A percentile compares a stretch with the other conserved stretches of the same genome.
Evolutionary conservation across 1,284 basidiomycete species (phyloP).

Genomic region (Rhodotorula sp.): DNA sequence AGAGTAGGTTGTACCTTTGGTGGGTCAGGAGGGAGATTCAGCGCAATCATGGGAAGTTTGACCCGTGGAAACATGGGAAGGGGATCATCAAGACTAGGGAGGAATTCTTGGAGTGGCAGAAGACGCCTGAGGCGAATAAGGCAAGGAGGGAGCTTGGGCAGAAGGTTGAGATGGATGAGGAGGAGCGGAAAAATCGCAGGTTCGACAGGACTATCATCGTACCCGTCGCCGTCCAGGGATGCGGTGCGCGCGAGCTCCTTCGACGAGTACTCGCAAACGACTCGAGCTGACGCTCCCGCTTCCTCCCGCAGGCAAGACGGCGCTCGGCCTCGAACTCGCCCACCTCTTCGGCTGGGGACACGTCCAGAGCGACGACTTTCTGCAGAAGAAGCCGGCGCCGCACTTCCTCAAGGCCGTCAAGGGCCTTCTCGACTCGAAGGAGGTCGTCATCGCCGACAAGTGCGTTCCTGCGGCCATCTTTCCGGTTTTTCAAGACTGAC

Average conservation of each 20-base stretch:
- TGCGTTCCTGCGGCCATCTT: conserved; percentile 48
- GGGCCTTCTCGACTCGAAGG: conserved; percentile 60
- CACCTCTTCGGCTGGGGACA: conserved; percentile 80
- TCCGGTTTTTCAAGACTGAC: not conserved
- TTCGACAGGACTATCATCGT: conserved; percentile 60
- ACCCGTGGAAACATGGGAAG: conserved; percentile 64
- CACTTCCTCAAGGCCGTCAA: conserved; percentile 74
- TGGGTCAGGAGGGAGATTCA: conserved; percentile 69
- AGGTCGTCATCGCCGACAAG: conserved; percentile 89
- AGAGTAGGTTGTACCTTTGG: conserved; percentile 51
- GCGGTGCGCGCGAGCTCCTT: conserved; percentile 59
- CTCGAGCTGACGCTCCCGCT: not conserved
- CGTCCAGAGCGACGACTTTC: conserved; percentile 88
- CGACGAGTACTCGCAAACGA: not conserved
- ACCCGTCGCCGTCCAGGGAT: conserved; percentile 87
- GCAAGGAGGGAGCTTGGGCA: conserved; percentile 41
- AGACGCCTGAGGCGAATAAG: conserved; percentile 49
- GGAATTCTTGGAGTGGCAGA: conserved; percentile 69
- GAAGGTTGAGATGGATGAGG: conserved; percentile 31
- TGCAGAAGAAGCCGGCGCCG: conserved; percentile 71
- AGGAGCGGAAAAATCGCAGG: conserved; percentile 31
- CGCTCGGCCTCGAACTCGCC: conserved; percentile 72
- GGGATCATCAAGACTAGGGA: conserved; percentile 84
- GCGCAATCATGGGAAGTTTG: conserved; percentile 62
- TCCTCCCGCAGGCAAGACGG: conserved; percentile 72